Conservation (phyloP, 2,329 filamentous ascomycete genomes). For the Colletotrichum chrysophilum region DNA sequence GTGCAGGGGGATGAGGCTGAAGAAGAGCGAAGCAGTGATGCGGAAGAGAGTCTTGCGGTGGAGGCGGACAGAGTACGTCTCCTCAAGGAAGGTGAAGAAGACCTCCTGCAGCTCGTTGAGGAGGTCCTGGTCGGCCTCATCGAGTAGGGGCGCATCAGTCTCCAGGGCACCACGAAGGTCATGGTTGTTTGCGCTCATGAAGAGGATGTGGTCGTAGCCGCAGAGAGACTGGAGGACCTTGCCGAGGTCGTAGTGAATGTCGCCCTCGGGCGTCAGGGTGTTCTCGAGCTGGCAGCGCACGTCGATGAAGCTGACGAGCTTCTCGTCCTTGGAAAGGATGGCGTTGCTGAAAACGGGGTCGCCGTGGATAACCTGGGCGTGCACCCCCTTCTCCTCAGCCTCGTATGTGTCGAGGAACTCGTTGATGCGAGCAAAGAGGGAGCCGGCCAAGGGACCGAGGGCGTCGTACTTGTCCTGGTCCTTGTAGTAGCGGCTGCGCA, state of each 20-base stretch:
- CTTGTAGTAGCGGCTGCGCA: slow-evolving; percentile 26
- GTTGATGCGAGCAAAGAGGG: slow-evolving; percentile 28
- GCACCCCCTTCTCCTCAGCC: slow-evolving; percentile 30
- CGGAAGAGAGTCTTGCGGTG: slow-evolving; percentile 34
- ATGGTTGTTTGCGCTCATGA: slow-evolving; percentile 26
- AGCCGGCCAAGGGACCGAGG: slow-evolving; percentile 26
- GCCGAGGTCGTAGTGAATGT: slow-evolving; percentile 34
- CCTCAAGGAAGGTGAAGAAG: slow-evolving; percentile 31
- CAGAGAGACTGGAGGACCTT: slow-evolving; percentile 34
- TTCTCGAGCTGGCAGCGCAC: slow-evolving; percentile 32
- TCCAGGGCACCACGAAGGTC: slow-evolving; percentile 20
- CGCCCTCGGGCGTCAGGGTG: slow-evolving; percentile 30
- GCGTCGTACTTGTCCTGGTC: slow-evolving; percentile 27
- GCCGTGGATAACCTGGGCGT: slow-evolving; percentile 31
- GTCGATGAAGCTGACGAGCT: slow-evolving; percentile 32
- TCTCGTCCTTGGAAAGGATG: slow-evolving; percentile 30
- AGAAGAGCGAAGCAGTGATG: slow-evolving; percentile 33
- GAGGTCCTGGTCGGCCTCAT: slow-evolving; percentile 27
- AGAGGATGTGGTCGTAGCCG: slow-evolving; percentile 34
- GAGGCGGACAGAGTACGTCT: slow-evolving; percentile 28
- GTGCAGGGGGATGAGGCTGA: slow-evolving; percentile 34
- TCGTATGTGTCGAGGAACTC: slow-evolving; percentile 34
- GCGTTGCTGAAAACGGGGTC: slow-evolving; percentile 35
- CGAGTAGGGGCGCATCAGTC: slow-evolving; percentile 25
- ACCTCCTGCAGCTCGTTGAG: slow-evolving; percentile 27